Percentiles rank a stretch among this genome's conserved stretches.
Conservation (phyloP, 192 early-diverging fungal species). For the Glomus cerebriforme region DNA sequence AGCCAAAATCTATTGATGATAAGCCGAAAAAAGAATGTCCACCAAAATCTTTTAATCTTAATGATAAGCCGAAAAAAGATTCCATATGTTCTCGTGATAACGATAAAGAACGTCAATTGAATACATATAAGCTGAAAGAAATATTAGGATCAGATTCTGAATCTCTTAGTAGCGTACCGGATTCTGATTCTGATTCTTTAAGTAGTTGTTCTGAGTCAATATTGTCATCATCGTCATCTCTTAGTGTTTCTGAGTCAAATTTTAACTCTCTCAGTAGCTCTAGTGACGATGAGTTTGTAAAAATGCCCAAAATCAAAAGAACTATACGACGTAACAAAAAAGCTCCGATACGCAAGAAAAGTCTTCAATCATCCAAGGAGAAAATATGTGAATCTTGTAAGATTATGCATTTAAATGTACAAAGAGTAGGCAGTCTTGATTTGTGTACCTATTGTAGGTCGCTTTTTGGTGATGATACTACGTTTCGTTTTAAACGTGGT, state of each 20-base stretch:
- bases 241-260: neutral
- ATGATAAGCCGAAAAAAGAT: neutral
- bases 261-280: neutral
- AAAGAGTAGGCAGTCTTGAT: constrained; percentile 19
- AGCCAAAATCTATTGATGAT: too few relatives aligned
- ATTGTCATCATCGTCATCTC: neutral
- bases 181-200: constrained; percentile 1
- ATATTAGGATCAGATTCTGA: neutral
- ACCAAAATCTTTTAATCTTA: too few relatives aligned
- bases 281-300: neutral
- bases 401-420: constrained; percentile 27
- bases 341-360: neutral
- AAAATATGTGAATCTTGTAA: constrained; percentile 30
- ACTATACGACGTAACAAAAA: neutral
- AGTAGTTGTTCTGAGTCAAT: neutral
- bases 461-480: constrained; percentile 17
- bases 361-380: neutral
- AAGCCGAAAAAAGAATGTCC: neutral
- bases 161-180: neutral
- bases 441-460: constrained; percentile 26
- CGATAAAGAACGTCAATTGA: neutral
- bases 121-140: neutral
- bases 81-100: neutral
- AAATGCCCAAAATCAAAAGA: neutral
- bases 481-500: constrained; percentile 20